Evolutionary conservation across 2,329 filamentous ascomycete genomes (phyloP), one percentile per base, ranked within the genome.

Genomic region (Colletotrichum scovillei): DNA sequence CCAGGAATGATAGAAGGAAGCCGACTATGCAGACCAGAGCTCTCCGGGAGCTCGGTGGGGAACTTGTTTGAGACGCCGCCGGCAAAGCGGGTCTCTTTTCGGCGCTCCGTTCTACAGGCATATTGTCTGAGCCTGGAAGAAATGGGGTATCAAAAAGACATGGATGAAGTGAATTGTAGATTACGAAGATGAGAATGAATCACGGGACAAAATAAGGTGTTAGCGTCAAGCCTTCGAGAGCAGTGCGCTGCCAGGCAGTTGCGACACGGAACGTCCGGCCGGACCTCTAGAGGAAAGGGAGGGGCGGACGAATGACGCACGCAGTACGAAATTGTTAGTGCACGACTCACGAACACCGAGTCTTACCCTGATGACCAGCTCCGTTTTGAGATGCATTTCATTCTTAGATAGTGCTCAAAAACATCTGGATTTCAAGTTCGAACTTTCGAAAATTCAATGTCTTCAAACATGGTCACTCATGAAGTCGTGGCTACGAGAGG

Each of bases 301-400:
- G 57, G 69, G 64, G 64, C 32, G 56, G 24, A 30, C 58, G 32
- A 58, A 70, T 73, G 71, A 73, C 71, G 71, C 71, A 73, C 35
- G 42, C 38, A 7, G 22, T 6, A 14, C 49, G 26, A 60, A 53
- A 69, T 64, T 69, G 66, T 73, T 70, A 70, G 67, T 60, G 67
- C 67, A 30, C 52, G 58, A 64, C 24, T 26, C 49, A 22, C 24
- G 55, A 59, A 32, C 53, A 22, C 22, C 53, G 49, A 64, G 32
- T 49, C 49, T 62, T 49, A 57, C 56, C 19, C 19, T 9, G 42
- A 49, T 49, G 42, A n/a, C 42, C 19, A 49, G 8, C 42, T 22
- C 42, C 19, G 19, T 49, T 9, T 49, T 11, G 42, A 22, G 19
- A n/a, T 22, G 4, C n/a, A 49, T 3, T 4, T 22, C 42, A 9